Evolutionary conservation across 2,329 filamentous ascomycete genomes (phyloP), one percentile per base, ranked within the genome.

Genomic region (Monilinia fructicola): DNA sequence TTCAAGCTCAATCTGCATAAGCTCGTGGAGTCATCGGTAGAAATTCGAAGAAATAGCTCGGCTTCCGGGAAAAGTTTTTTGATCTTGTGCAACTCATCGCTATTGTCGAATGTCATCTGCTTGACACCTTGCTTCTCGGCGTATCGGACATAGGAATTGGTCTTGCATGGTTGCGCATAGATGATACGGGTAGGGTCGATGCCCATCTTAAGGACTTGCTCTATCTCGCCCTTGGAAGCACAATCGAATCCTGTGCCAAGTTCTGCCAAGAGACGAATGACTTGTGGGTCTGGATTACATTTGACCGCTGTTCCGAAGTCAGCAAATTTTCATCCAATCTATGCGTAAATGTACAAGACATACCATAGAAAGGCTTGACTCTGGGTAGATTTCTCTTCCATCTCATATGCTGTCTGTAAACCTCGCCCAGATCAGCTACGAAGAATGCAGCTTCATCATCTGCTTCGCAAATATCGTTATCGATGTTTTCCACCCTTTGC

Each of bases 21-120:
- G 78, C 92, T 96, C 69, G 92, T 92, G 55, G 93, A 96, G 78
- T 99, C 95, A 77, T 99, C 95, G 68, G 95, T 99, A 77, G 93
- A 84, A 80, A 99, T 99, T 74, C 95, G 93, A 69, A 99, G 84
- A 79, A 90, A 96, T 53, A 99, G 87, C 81, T 97, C 92, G 38
- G 95, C 95, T 58, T 87, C 87, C 2, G 95, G 94, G 76, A 86
- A 97, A 74, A 95, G 86, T 79, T 92, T 90, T 79, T 96, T 95
- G 79, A 96, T 94, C 85, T 99, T 99, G 86, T 94, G 92, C 63
- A 99, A 86, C 84, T 99, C 95, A 78, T 99, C 95, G 77, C 90
- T 87, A 75, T 99, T 99, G 85, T 99, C 95, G 77, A 99, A 98
- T 2, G 95, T 99, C 94, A 99, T 98, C 84, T 97, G 92, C 82